A percentile compares a stretch with the other conserved stretches of the same genome.
These are phyloP conservation scores for Hymenoscyphus repandus DNA, from an alignment of 2,329 filamentous ascomycete genomes.

Conservation along the genomic window DNA sequence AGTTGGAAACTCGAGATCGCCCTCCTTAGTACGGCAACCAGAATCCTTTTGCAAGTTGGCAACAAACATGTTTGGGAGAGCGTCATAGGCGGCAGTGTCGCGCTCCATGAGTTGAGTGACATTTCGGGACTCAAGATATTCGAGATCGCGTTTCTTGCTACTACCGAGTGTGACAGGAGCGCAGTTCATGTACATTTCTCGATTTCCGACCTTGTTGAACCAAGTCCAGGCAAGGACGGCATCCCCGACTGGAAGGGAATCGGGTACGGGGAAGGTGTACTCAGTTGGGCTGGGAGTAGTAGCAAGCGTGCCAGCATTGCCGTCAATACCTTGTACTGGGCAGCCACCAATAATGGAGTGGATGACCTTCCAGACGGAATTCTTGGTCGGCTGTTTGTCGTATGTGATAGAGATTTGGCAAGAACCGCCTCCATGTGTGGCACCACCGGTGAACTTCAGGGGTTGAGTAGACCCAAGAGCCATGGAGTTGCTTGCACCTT, in stretches of 20 bases:
- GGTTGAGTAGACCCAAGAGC: constrained; percentile 55
- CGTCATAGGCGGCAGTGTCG: constrained; percentile 47
- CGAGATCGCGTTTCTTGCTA: constrained; percentile 38
- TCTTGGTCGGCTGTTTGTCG: constrained; percentile 61
- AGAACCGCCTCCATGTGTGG: constrained; percentile 84
- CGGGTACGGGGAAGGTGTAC: constrained; percentile 70
- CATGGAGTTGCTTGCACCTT: constrained; percentile 52
- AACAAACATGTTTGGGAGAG: constrained; percentile 69
- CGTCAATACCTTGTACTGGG: constrained; percentile 52
- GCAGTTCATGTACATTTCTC: constrained; percentile 98
- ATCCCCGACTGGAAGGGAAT: constrained; percentile 63
- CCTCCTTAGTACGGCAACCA: constrained; percentile 50
- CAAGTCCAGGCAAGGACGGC: constrained; percentile 88
- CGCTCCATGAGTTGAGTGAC: constrained; percentile 23
- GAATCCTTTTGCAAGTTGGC: constrained; percentile 55
- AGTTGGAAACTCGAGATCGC: constrained; percentile 63
- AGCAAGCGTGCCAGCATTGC: constrained; percentile 52
- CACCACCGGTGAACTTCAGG: constrained; percentile 64
- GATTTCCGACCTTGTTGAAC: constrained; percentile 89
- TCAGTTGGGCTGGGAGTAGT: constrained; percentile 42
- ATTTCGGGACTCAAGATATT: constrained; percentile 15
- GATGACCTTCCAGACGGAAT: constrained; percentile 80
- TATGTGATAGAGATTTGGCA: constrained; percentile 87
- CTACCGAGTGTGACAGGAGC: constrained; percentile 63
- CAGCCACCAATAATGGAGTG: constrained; percentile 84